Conservation (phyloP, 23 red algal species). For the Agarophyton chilense region DNA sequence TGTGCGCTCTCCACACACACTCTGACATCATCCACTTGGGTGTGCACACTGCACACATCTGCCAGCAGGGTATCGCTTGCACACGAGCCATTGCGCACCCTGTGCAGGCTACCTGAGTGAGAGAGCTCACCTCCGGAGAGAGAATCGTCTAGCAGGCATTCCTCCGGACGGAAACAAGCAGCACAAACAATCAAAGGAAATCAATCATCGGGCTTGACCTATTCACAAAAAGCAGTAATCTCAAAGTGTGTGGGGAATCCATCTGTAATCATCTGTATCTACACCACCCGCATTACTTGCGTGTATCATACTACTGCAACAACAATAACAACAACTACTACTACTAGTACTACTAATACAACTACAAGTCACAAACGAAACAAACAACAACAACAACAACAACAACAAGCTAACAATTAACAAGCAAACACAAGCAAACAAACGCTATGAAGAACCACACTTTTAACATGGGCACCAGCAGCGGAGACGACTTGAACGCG, state of each 20-base stretch:
- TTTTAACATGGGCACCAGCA: neutral
- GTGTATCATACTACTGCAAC: neutral
- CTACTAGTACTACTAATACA: neutral
- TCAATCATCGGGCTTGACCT: too few species aligned
- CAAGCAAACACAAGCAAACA: neutral
- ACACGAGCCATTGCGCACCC: neutral
- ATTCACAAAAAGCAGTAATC: too few species aligned
- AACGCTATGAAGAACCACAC: neutral
- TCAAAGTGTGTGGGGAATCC: too few species aligned
- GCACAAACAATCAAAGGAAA: too few species aligned
- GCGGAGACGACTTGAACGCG: neutral
- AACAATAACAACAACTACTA: neutral
- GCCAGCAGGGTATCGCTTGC: neutral
- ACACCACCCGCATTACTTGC: neutral
- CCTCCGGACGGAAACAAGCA: neutral
- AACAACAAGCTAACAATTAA: too few species aligned
- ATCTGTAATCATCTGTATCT: too few species aligned
- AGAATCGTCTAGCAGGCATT: neutral
- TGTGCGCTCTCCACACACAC: too few species aligned
- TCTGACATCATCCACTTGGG: neutral
- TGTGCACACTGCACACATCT: neutral
- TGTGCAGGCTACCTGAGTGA: neutral
- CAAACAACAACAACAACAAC: too few species aligned
- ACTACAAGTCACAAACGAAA: neutral
- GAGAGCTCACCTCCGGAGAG: constrained; percentile 6